Evolutionary conservation across 2,329 filamentous ascomycete genomes (phyloP).

Genomic region (Emergomyces africanus): DNA sequence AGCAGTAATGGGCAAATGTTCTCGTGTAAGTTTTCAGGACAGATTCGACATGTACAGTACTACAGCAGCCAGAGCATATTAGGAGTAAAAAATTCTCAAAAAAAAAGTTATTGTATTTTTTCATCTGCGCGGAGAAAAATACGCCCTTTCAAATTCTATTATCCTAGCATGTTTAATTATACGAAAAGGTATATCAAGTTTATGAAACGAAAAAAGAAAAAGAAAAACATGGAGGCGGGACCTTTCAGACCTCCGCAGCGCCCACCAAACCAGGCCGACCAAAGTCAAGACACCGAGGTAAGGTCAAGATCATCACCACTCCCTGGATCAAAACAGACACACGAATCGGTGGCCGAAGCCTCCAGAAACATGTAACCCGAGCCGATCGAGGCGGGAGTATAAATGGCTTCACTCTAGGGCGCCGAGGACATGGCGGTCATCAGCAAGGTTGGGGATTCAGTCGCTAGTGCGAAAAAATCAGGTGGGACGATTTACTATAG

Average conservation of each 20-base stretch:
- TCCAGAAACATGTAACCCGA: slow-evolving; percentile 12
- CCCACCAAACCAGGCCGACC: slow-evolving; percentile 68
- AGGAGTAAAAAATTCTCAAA: too few relatives aligned
- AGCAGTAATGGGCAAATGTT: too few relatives aligned
- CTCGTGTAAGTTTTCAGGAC: too few relatives aligned
- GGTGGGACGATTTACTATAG: slow-evolving; percentile 90
- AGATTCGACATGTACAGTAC: too few relatives aligned
- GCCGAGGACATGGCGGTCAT: slow-evolving; percentile 76
- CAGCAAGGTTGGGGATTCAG: slow-evolving; percentile 85
- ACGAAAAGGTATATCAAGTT: too few relatives aligned
- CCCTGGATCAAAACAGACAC: slow-evolving; percentile 52
- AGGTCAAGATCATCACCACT: slow-evolving; percentile 94
- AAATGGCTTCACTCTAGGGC: slow-evolving; percentile 73
- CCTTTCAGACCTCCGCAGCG: slow-evolving; percentile 86
- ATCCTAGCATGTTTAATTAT: too few relatives aligned
- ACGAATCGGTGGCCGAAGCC: slow-evolving; percentile 25
- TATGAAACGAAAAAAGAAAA: too few relatives aligned
- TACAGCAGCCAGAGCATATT: too few relatives aligned
- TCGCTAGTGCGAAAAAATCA: slow-evolving; percentile 87
- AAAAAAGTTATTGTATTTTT: too few relatives aligned
- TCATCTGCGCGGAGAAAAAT: too few relatives aligned
- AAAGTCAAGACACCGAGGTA: slow-evolving; percentile 56
- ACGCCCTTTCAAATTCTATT: too few relatives aligned
- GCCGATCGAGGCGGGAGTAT: slow-evolving; percentile 34
- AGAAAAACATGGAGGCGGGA: slow-evolving; percentile 43